These are phyloP conservation scores for Candida germanica DNA, from an alignment of 805 yeast genomes.

Conservation along the genomic window DNA sequence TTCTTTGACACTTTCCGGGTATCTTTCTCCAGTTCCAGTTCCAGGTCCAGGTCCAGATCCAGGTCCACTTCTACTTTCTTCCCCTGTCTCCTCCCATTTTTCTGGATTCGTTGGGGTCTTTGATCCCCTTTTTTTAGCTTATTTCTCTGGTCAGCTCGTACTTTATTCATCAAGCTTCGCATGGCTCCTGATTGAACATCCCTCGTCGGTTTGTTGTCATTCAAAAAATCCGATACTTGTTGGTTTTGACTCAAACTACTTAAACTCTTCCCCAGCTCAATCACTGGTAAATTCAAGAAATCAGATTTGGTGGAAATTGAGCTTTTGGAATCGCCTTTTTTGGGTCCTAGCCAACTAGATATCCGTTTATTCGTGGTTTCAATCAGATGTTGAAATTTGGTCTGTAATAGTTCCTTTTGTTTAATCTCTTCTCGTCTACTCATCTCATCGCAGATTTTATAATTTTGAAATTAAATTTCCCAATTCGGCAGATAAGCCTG, in stretches of 20 bases:
- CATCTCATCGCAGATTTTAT: constrained; percentile 6
- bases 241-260: constrained; percentile 5
- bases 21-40: neutral
- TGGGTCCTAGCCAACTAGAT: constrained; percentile 8
- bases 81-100: no score
- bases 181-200: constrained; percentile 28
- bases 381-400: constrained; percentile 44
- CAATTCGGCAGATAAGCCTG: no score
- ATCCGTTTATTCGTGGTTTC: constrained; percentile 25
- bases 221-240: constrained; percentile 1
- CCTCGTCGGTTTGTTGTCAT: constrained; percentile 20
- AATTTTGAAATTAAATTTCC: no score
- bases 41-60: neutral
- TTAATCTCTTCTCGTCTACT: constrained; percentile 42
- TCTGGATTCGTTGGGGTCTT: no score
- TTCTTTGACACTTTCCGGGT: neutral
- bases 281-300: constrained; percentile 34
- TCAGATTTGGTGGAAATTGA: constrained; percentile 19
- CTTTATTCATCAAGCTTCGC: constrained; percentile 35
- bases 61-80: no score
- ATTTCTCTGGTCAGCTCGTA: constrained; percentile 20
- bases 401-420: constrained; percentile 45
- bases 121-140: constrained; percentile 3
- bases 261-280: constrained; percentile 16
- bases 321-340: neutral